Evolutionary conservation across 805 yeast species (phyloP).

Genomic region (Lachancea quebecensis): DNA sequence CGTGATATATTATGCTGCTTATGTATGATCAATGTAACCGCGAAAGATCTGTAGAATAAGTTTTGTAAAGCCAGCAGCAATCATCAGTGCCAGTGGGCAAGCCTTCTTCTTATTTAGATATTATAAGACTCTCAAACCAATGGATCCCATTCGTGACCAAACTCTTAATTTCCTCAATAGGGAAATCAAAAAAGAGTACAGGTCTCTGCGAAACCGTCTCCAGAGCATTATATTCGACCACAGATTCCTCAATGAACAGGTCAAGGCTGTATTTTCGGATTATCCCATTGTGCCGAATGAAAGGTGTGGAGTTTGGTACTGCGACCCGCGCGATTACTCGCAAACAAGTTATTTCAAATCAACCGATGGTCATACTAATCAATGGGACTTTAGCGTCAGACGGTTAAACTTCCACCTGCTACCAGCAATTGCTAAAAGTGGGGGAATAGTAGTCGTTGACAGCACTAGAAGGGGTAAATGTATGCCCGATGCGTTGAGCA

Average conservation of each 20-base stretch:
- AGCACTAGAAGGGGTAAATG: conserved; percentile 80
- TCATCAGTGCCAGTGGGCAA: no score
- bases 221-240: conserved; percentile 67
- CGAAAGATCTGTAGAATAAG: no score
- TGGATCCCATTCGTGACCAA: neutral
- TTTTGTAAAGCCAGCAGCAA: no score
- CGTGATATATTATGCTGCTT: neutral
- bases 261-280: conserved; percentile 30
- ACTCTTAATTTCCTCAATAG: conserved; percentile 24
- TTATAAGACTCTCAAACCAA: neutral
- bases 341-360: conserved; percentile 74
- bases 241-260: conserved; percentile 36
- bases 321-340: conserved; percentile 36
- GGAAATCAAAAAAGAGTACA: conserved; percentile 42
- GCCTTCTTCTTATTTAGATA: no score
- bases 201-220: conserved; percentile 52
- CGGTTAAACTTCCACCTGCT: conserved; percentile 70
- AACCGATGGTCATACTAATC: conserved; percentile 81
- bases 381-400: conserved; percentile 73
- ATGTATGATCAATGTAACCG: neutral
- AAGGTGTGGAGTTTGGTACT: conserved; percentile 85
- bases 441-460: conserved; percentile 62
- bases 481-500: conserved; percentile 81
- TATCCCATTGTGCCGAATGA: conserved; percentile 65
- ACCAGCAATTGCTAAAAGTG: conserved; percentile 35